Percentiles rank a stretch among this genome's conserved stretches.
phyloP scores from a whole-genome alignment of 352 stramenopile species.

The Globisporangium apiculatum region DNA sequence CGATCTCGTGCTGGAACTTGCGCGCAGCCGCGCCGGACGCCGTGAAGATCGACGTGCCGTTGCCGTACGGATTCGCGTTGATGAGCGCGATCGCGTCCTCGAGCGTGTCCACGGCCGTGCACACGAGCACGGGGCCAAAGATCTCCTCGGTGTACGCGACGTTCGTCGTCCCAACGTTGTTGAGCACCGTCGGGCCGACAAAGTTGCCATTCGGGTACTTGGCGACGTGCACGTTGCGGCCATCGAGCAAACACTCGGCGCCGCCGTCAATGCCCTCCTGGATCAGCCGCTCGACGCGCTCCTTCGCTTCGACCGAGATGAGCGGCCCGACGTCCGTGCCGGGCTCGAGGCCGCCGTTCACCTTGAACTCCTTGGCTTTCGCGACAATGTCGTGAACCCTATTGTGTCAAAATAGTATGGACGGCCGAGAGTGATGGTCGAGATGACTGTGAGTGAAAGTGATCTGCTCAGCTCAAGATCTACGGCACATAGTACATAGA shows the following conservation, averaged over 20 bases:
- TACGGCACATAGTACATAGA: no score
- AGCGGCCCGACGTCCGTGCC: constrained; percentile 81
- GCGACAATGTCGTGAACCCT: constrained; percentile 87
- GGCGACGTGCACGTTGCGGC: constrained; percentile 80
- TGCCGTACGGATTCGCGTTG: constrained; percentile 96
- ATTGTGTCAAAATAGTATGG: neutral
- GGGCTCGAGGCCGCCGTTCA: constrained; percentile 81
- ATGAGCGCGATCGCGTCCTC: constrained; percentile 95
- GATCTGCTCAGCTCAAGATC: no score
- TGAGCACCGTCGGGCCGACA: constrained; percentile 91
- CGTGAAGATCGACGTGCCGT: constrained; percentile 97
- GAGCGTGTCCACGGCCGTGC: constrained; percentile 89
- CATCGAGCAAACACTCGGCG: constrained; percentile 88
- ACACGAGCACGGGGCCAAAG: constrained; percentile 95
- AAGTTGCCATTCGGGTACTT: constrained; percentile 96
- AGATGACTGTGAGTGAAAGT: no score
- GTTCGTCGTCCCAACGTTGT: constrained; percentile 79
- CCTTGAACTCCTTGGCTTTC: constrained; percentile 87
- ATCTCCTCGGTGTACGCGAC: constrained; percentile 94
- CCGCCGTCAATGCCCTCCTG: constrained; percentile 85
- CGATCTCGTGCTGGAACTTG: constrained; percentile 96
- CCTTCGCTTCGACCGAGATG: constrained; percentile 87
- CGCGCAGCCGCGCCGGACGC: constrained; percentile 87
- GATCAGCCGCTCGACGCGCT: constrained; percentile 88
- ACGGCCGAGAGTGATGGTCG: no score